Percentiles rank a stretch among this genome's conserved stretches.
These are phyloP conservation scores for Saccharomyces hybrid DNA, from an alignment of 1,139 yeast species.

Conservation along the genomic window DNA sequence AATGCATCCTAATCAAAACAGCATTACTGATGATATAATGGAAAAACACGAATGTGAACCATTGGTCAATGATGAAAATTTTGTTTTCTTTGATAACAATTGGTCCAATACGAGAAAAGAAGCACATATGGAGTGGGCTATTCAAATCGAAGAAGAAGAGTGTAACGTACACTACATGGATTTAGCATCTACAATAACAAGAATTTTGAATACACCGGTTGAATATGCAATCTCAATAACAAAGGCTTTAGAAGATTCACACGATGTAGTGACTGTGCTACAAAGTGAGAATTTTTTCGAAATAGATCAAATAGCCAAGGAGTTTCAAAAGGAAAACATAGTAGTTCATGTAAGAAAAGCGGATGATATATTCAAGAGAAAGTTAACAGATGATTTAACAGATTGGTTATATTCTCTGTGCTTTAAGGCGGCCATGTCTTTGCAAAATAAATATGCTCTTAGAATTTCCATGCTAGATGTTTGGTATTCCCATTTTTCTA, in stretches of 20 bases:
- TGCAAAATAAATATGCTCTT: constrained; percentile 14
- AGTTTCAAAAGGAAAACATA: constrained; percentile 19
- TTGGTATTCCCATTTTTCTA: constrained; percentile 19
- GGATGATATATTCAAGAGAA: constrained; percentile 20
- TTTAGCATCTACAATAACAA: constrained; percentile 19
- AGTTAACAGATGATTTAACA: constrained; percentile 21
- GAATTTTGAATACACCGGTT: constrained; percentile 21
- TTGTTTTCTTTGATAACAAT: constrained; percentile 2
- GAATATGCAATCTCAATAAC: constrained; percentile 24
- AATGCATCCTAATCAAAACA: constrained; percentile 1
- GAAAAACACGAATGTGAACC: constrained; percentile 3
- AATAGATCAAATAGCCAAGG: constrained; percentile 14
- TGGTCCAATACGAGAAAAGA: constrained; percentile 1
- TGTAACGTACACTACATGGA: constrained; percentile 24
- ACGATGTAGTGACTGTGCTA: constrained; percentile 18
- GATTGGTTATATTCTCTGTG: constrained; percentile 21
- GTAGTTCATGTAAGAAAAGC: constrained; percentile 17
- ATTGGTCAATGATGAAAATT: constrained; percentile 1
- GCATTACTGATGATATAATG: neutral
- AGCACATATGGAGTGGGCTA: constrained; percentile 15
- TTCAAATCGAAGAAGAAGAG: constrained; percentile 25
- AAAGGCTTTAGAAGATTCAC: constrained; percentile 13
- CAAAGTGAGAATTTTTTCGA: constrained; percentile 17
- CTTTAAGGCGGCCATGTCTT: constrained; percentile 6
- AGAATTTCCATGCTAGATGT: constrained; percentile 21